A percentile compares a stretch with the other conserved stretches of the same genome.
Evolutionary conservation across 805 yeast species (phyloP).

Genomic region (Myxozyma nipponensis): DNA sequence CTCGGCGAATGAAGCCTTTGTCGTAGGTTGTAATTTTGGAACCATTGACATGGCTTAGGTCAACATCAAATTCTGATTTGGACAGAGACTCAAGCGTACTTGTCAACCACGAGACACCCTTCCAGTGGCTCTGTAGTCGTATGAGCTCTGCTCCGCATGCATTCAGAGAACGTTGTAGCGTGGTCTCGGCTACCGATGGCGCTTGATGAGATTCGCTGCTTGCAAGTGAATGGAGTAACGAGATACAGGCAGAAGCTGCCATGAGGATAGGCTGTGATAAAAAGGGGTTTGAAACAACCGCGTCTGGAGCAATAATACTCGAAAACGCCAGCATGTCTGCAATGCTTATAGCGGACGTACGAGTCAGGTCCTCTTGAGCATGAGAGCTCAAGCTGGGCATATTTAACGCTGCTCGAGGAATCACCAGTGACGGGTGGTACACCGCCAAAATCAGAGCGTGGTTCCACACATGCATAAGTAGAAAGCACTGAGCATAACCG

Average conservation of each 20-base stretch:
- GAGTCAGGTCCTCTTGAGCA: constrained; percentile 23
- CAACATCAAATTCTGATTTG: constrained; percentile 33
- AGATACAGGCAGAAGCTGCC: constrained; percentile 32
- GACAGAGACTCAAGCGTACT: constrained; percentile 32
- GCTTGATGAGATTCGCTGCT: constrained; percentile 14
- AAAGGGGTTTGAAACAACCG: constrained; percentile 32
- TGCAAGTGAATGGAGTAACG: constrained; percentile 29
- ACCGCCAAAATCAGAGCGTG: constrained; percentile 34
- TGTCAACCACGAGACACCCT: constrained; percentile 34
- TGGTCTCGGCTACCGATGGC: constrained; percentile 2
- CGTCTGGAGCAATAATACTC: constrained; percentile 31
- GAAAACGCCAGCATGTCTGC: constrained; percentile 34
- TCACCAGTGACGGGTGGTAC: constrained; percentile 33
- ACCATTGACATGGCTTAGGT: constrained; percentile 25
- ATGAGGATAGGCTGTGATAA: constrained; percentile 32
- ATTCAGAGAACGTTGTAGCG: constrained; percentile 29
- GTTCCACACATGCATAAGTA: constrained; percentile 33
- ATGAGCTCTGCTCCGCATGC: constrained; percentile 30
- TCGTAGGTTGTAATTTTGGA: constrained; percentile 27
- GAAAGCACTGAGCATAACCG: constrained; percentile 30
- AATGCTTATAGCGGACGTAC: constrained; percentile 33
- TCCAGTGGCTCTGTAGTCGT: constrained; percentile 30
- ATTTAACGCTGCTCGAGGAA: constrained; percentile 30
- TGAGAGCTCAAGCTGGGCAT: constrained; percentile 21
- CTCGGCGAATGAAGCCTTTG: constrained; percentile 28